These are phyloP conservation scores for Parathielavia appendiculata DNA, from an alignment of 495 filamentous ascomycete genomes.

Conservation along the genomic window DNA sequence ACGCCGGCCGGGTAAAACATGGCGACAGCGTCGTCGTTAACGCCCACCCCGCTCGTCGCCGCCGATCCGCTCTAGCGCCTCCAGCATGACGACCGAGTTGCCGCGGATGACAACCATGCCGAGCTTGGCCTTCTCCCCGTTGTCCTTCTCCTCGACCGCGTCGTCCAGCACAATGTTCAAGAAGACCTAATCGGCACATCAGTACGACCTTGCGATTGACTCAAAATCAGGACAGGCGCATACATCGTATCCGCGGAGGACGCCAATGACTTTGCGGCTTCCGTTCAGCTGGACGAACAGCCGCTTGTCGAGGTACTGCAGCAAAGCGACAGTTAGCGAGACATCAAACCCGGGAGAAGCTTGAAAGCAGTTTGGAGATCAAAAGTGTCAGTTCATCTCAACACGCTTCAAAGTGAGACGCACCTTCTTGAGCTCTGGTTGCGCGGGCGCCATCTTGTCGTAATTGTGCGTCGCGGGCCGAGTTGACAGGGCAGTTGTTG, in stretches of 20 bases:
- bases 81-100: conserved; percentile 94
- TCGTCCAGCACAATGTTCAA: conserved; percentile 97
- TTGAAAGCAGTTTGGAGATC: not conserved
- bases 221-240: conserved; percentile 22
- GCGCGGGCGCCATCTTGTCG: conserved; percentile 89
- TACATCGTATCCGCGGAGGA: conserved; percentile 95
- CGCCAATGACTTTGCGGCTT: conserved; percentile 91
- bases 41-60: conserved; percentile 37
- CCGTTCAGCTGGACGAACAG: conserved; percentile 97
- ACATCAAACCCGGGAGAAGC: too few species aligned
- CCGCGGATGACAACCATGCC: conserved; percentile 94
- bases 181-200: conserved; percentile 64
- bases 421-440: conserved; percentile 98
- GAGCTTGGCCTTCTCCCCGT: conserved; percentile 82
- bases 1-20: not conserved
- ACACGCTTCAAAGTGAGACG: conserved; percentile 17
- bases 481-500: conserved; percentile 15
- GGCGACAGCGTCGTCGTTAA: not conserved
- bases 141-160: conserved; percentile 90
- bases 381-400: not conserved
- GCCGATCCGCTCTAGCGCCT: conserved; percentile 62
- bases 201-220: not conserved
- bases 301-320: conserved; percentile 97
- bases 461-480: conserved; percentile 9
- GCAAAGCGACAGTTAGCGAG: conserved; percentile 11